phyloP scores from a whole-genome alignment of 805 yeast species.

The Teunomyces stri region DNA sequence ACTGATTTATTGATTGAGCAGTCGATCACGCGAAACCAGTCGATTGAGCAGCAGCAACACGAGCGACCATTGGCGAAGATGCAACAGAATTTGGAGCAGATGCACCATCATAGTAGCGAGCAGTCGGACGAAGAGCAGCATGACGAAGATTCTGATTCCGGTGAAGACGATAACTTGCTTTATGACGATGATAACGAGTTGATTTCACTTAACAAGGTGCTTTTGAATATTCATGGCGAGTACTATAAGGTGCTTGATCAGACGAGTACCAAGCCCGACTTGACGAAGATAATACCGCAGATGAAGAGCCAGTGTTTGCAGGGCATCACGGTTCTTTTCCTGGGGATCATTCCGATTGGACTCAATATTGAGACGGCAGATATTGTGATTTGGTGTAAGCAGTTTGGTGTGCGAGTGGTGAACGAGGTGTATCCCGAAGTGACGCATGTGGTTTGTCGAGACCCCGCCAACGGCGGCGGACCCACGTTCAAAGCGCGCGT shows the following conservation, averaged over 20 bases:
- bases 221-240: slow-evolving; percentile 60
- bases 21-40: slow-evolving; percentile 61
- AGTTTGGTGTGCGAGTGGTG: slow-evolving; percentile 86
- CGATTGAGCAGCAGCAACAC: slow-evolving; percentile 74
- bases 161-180: slow-evolving; percentile 51
- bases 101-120: slow-evolving; percentile 28
- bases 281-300: slow-evolving; percentile 67
- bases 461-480: slow-evolving; percentile 48
- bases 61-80: slow-evolving; percentile 83
- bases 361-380: slow-evolving; percentile 70
- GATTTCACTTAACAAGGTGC: slow-evolving; percentile 55
- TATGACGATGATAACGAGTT: slow-evolving; percentile 83
- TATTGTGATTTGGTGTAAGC: slow-evolving; percentile 86
- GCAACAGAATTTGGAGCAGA: slow-evolving; percentile 67
- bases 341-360: slow-evolving; percentile 90
- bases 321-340: slow-evolving; percentile 70
- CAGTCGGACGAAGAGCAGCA: slow-evolving; percentile 20
- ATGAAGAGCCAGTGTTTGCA: slow-evolving; percentile 68
- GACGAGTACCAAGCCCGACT: slow-evolving; percentile 49
- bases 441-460: slow-evolving; percentile 85
- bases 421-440: slow-evolving; percentile 67
- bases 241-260: slow-evolving; percentile 55
- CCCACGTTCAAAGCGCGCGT: slow-evolving; percentile 78
- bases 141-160: slow-evolving; percentile 27
- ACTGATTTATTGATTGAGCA: slow-evolving; percentile 50